Evolutionary conservation across 352 stramenopile species (phyloP), one percentile per base, ranked within the genome.

Genomic region (Chrysophaeum taylorii): DNA sequence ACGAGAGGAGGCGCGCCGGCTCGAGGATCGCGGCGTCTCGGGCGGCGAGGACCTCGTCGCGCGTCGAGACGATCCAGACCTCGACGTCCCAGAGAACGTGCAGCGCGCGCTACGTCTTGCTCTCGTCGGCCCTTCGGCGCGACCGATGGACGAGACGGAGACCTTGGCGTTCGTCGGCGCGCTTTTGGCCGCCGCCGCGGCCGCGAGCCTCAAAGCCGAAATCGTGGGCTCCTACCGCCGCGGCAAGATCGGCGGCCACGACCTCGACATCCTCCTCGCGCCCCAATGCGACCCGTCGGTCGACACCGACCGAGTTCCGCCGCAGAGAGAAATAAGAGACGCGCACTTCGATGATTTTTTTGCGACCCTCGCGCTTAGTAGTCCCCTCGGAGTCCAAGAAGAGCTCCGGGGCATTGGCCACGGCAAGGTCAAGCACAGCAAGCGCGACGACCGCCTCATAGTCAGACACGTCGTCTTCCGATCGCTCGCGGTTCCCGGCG

Each of bases 241-340:
- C 48, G 48, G 48, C 18, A 60, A 60, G 25, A 25, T 60, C 48
- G 48, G 48, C 25, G 48, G 48, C 48, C 48, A 60, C 48, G 48
- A 60, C 21, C 7, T 60, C 5, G 48, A 60, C 48, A 60, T 60
- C 5, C 18, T 60, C 48, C 48, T 33, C 48, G 48, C 48, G 48
- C 48, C 48, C 18, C 5, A 33, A 21, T 18, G 25, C 25, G 48
- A 4, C 18, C 48, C 48, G 48, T 25, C 33, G 18, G 25, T 60
- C 48, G 48, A 5, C 5, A 25, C 7, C 12, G n/a, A n/a, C n/a
- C n/a, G n/a, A n/a, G n/a, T n/a, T n/a, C n/a, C n/a, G n/a, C n/a
- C n/a, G n/a, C n/a, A n/a, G n/a, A n/a, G n/a, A n/a, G n/a, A n/a
- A n/a, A n/a, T n/a, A n/a, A n/a, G n/a, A n/a, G n/a, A n/a, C n/a